Percentiles rank a stretch among this genome's conserved stretches.
Conservation (phyloP, 2,329 filamentous ascomycete genomes). For the Corniculantispora saksenae region DNA sequence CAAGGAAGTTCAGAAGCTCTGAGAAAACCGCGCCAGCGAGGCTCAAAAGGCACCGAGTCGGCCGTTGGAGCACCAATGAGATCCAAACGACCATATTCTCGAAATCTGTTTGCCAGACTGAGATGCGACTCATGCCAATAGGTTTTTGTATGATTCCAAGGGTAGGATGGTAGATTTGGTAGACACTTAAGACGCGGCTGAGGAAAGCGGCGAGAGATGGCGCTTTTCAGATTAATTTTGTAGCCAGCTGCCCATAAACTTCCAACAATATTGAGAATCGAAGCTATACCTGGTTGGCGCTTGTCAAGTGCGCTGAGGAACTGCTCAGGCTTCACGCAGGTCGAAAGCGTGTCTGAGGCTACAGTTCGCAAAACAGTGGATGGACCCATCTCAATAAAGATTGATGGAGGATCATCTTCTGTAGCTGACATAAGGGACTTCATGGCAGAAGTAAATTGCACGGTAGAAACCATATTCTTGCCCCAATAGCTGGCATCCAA, state of each 20-base stretch:
- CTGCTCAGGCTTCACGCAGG: background rate
- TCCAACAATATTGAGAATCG: conserved; percentile 35
- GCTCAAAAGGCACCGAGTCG: conserved; percentile 47
- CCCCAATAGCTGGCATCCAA: conserved; percentile 46
- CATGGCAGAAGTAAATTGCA: conserved; percentile 46
- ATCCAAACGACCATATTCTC: conserved; percentile 49
- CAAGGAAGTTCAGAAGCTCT: conserved; percentile 52
- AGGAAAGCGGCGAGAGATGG: conserved; percentile 26
- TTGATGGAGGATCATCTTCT: conserved; percentile 31
- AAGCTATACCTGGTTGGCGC: conserved; percentile 25
- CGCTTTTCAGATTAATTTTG: conserved; percentile 33
- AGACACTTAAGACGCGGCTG: conserved; percentile 36
- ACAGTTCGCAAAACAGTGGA: conserved; percentile 38
- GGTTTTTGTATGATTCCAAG: conserved; percentile 53
- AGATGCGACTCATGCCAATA: conserved; percentile 58
- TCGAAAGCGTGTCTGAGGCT: conserved; percentile 30
- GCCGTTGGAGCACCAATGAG: conserved; percentile 49
- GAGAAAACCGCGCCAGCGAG: conserved; percentile 52
- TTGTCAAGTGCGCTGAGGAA: conserved; percentile 34
- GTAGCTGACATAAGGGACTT: conserved; percentile 34
- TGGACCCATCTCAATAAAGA: conserved; percentile 46
- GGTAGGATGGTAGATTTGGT: conserved; percentile 50
- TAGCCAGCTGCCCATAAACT: conserved; percentile 40
- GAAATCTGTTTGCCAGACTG: conserved; percentile 44
- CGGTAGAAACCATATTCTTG: conserved; percentile 46